Percentiles rank a stretch among this genome's conserved stretches.
Conservation (phyloP, 129 eudicot species). For the Tanacetum coccineum region DNA sequence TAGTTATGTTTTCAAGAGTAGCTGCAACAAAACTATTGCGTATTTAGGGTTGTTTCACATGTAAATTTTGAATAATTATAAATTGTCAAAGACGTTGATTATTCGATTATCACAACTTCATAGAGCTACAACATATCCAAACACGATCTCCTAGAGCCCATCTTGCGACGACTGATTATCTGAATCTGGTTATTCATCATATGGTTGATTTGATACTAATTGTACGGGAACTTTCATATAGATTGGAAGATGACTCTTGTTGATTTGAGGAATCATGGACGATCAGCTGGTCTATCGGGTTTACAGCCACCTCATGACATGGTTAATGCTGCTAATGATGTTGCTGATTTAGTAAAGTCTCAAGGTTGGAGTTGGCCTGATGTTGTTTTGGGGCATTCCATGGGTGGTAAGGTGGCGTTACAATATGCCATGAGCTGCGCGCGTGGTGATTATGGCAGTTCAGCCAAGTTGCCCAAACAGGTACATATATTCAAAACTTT, state of each 20-base stretch:
- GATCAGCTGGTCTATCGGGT: conserved; percentile 63
- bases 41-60: too few species aligned
- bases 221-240: conserved; percentile 12
- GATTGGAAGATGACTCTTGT: conserved; percentile 87
- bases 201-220: not conserved
- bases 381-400: conserved; percentile 91
- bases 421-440: conserved; percentile 73
- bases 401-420: conserved; percentile 90
- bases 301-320: conserved; percentile 69
- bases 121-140: too few species aligned
- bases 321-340: conserved; percentile 75
- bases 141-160: too few species aligned
- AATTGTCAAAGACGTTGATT: too few species aligned
- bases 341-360: conserved; percentile 62
- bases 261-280: conserved; percentile 95
- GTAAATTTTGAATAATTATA: too few species aligned
- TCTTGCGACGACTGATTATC: too few species aligned
- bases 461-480: conserved; percentile 70
- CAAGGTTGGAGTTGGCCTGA: conserved; percentile 90
- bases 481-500: conserved; percentile 30
- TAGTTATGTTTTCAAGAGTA: too few species aligned
- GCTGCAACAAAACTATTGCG: too few species aligned
- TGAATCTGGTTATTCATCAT: too few species aligned
- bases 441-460: conserved; percentile 61
- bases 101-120: too few species aligned